Percentiles rank a stretch among this genome's conserved stretches.
These are phyloP conservation scores for Isabelozyma pseudorhagii DNA, from an alignment of 805 yeast species.

Conservation along the genomic window DNA sequence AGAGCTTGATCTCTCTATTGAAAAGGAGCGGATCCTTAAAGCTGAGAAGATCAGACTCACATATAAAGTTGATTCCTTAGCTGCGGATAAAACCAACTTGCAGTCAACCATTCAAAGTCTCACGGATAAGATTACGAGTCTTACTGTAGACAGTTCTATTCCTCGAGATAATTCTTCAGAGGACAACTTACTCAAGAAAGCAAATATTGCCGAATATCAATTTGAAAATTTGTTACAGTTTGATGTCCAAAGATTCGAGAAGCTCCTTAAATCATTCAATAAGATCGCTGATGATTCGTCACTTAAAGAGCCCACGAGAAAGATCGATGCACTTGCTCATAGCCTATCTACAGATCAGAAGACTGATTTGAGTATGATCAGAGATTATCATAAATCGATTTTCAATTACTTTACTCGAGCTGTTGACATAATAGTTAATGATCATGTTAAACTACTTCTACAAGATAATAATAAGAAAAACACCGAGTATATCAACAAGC, in stretches of 20 bases:
- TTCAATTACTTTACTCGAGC: conserved; percentile 60
- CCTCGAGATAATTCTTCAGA: conserved; percentile 1
- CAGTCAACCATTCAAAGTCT: conserved; percentile 34
- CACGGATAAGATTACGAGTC: conserved; percentile 34
- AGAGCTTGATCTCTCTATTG: conserved; percentile 38
- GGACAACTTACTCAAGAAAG: conserved; percentile 7
- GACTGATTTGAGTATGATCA: conserved; percentile 15
- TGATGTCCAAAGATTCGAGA: conserved; percentile 47
- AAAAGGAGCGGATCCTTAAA: conserved; percentile 40
- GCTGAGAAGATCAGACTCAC: conserved; percentile 45
- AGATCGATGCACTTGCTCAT: conserved; percentile 42
- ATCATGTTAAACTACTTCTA: conserved; percentile 44
- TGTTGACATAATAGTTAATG: conserved; percentile 53
- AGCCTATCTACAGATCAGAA: conserved; percentile 4
- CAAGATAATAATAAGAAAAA: conserved; percentile 28
- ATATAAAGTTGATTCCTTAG: conserved; percentile 35
- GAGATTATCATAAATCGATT: conserved; percentile 43
- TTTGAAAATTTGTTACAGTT: conserved; percentile 38
- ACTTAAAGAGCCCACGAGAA: conserved; percentile 53
- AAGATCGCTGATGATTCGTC: conserved; percentile 58
- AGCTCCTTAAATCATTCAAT: conserved; percentile 47
- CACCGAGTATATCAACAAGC: conserved; percentile 18
- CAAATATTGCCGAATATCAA: conserved; percentile 36
- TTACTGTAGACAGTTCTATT: conserved; percentile 13
- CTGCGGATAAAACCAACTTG: conserved; percentile 34